Conservation (phyloP, 164 flowering plant species). For the Nymphaea colorata region DNA sequence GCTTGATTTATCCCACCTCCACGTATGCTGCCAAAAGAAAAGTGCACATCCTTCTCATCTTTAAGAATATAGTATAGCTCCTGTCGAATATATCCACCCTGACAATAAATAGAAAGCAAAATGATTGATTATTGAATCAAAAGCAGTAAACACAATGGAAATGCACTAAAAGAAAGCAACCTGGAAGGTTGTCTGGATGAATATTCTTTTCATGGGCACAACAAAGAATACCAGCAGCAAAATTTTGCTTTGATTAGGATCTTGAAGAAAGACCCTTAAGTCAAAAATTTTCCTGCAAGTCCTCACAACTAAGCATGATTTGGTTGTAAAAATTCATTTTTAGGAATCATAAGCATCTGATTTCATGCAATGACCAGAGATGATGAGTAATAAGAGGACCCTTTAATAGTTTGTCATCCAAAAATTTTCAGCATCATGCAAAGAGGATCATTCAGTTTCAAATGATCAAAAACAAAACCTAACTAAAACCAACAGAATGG, state of each 20-base stretch:
- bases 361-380: too few species aligned
- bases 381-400: too few species aligned
- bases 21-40: conserved; percentile 58
- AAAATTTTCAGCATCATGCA: too few species aligned
- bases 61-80: conserved; percentile 65
- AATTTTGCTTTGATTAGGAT: background rate
- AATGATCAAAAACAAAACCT: too few species aligned
- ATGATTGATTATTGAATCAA: too few species aligned
- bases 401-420: too few species aligned
- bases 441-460: too few species aligned
- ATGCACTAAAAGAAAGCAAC: background rate
- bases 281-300: too few species aligned
- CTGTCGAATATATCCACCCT: conserved; percentile 69
- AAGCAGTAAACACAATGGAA: background rate
- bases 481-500: too few species aligned
- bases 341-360: too few species aligned
- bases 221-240: background rate
- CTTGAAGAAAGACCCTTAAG: background rate
- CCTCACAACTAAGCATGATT: too few species aligned
- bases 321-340: too few species aligned
- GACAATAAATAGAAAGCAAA: background rate
- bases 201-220: background rate
- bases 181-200: background rate
- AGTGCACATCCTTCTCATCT: conserved; percentile 72
- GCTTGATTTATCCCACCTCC: conserved; percentile 46